These are phyloP conservation scores for Chlamydomonas sphaeroides DNA, from an alignment of 139 green algal genomes.

Conservation along the genomic window DNA sequence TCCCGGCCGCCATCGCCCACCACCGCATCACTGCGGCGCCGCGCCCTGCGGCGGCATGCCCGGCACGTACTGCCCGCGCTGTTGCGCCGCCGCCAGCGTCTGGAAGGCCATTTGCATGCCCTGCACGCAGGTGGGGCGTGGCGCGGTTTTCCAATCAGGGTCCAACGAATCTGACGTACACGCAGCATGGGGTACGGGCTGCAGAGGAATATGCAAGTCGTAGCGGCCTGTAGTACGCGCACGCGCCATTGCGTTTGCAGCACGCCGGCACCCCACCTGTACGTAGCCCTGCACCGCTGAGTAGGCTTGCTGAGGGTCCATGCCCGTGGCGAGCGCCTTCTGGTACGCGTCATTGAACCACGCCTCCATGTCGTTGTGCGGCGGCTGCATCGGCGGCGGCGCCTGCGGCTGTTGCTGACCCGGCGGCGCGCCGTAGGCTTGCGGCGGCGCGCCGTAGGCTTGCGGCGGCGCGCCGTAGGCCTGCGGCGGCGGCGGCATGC, in stretches of 20 bases:
- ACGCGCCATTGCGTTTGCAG: too few relatives aligned
- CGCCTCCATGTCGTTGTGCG: slow-evolving; percentile 20
- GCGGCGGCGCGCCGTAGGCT: not conserved
- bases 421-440: too few relatives aligned
- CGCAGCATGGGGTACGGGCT: too few relatives aligned
- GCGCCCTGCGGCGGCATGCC: not conserved
- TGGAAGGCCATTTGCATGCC: slow-evolving; percentile 37
- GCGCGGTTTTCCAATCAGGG: too few relatives aligned
- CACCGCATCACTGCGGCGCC: too few relatives aligned
- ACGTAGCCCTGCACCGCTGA: slow-evolving; percentile 35
- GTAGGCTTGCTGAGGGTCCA: slow-evolving; percentile 43
- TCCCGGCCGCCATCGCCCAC: too few relatives aligned
- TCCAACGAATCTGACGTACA: too few relatives aligned
- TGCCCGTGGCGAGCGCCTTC: slow-evolving; percentile 33
- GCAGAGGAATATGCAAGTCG: too few relatives aligned
- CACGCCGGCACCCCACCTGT: too few relatives aligned
- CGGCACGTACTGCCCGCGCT: not conserved
- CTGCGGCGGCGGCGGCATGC: not conserved
- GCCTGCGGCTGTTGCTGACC: not conserved
- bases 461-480: not conserved
- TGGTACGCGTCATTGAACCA: slow-evolving; percentile 42
- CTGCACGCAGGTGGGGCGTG: not conserved
- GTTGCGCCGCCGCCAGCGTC: slow-evolving; percentile 1
- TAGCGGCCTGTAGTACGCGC: too few relatives aligned
- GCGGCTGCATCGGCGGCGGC: not conserved